Conservation (phyloP, 1,284 basidiomycete species). For the Sanghuangporus weigelae region DNA sequence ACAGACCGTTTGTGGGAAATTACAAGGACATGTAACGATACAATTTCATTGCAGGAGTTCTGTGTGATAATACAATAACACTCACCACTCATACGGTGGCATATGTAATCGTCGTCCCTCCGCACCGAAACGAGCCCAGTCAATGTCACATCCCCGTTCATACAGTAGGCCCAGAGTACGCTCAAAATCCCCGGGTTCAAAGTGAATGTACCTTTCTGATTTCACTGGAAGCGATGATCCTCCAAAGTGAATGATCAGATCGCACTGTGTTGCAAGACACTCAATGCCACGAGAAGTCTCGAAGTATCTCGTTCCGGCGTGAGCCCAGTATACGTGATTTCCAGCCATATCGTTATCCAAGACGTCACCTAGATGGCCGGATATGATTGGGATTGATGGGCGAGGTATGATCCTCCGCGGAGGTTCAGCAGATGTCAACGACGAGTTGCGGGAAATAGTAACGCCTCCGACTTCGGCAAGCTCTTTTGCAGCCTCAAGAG, state of each 20-base stretch:
- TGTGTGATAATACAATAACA: not conserved
- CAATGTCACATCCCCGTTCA: not conserved
- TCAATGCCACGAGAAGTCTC: not conserved
- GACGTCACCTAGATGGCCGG: slow-evolving; percentile 1
- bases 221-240: not conserved
- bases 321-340: not conserved
- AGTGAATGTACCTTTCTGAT: not conserved
- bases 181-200: not conserved
- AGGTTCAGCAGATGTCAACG: not conserved
- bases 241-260: not conserved
- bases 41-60: not conserved
- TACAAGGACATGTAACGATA: too few relatives aligned
- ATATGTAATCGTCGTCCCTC: not conserved
- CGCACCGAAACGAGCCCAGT: not conserved
- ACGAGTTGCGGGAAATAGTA: not conserved
- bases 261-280: not conserved
- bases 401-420: not conserved
- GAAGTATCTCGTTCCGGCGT: not conserved
- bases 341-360: not conserved
- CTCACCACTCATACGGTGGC: not conserved
- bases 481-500: not conserved
- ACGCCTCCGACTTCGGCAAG: not conserved
- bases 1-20: too few relatives aligned
- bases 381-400: not conserved
- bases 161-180: not conserved